Conservation (phyloP, 2,329 filamentous ascomycete genomes). For the Beauveria rudraprayagi region DNA sequence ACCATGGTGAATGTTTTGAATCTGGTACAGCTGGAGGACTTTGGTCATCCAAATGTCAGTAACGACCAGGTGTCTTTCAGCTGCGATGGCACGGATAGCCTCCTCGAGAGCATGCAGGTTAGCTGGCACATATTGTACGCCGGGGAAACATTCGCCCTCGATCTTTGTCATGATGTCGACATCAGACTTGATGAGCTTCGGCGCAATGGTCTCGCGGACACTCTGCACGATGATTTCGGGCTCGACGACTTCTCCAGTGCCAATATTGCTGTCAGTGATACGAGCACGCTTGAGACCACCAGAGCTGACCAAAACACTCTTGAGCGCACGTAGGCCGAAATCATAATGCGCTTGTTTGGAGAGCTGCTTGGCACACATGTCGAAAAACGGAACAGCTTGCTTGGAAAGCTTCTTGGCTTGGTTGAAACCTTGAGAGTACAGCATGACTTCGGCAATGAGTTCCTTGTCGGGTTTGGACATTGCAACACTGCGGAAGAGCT, state of each 20-base stretch:
- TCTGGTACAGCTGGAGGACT: slow-evolving; percentile 92
- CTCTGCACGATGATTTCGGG: slow-evolving; percentile 98
- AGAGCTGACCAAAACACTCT: slow-evolving; percentile 97
- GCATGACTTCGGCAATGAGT: slow-evolving; percentile 98
- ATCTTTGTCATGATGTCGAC: slow-evolving; percentile 81
- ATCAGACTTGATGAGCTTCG: slow-evolving; percentile 89
- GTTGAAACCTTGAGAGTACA: slow-evolving; percentile 98
- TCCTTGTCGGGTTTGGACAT: slow-evolving; percentile 99
- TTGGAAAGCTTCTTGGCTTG: slow-evolving; percentile 90
- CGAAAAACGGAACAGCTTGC: slow-evolving; percentile 97
- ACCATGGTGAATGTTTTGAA: slow-evolving; percentile 95
- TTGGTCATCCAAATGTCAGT: slow-evolving; percentile 97
- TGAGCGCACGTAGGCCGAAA: slow-evolving; percentile 93
- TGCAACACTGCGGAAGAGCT: slow-evolving; percentile 95
- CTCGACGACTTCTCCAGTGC: slow-evolving; percentile 69
- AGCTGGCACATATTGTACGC: slow-evolving; percentile 85
- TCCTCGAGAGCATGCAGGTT: slow-evolving; percentile 71
- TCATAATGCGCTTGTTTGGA: slow-evolving; percentile 99
- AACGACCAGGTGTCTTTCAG: slow-evolving; percentile 78
- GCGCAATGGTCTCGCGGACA: slow-evolving; percentile 94
- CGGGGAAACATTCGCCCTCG: slow-evolving; percentile 81
- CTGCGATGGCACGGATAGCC: slow-evolving; percentile 75
- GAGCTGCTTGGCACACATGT: slow-evolving; percentile 70
- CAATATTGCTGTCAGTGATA: slow-evolving; percentile 49
- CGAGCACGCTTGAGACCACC: slow-evolving; percentile 88